phyloP scores from a whole-genome alignment of 169 alveolate genomes.

The Eimeria falciformis region DNA sequence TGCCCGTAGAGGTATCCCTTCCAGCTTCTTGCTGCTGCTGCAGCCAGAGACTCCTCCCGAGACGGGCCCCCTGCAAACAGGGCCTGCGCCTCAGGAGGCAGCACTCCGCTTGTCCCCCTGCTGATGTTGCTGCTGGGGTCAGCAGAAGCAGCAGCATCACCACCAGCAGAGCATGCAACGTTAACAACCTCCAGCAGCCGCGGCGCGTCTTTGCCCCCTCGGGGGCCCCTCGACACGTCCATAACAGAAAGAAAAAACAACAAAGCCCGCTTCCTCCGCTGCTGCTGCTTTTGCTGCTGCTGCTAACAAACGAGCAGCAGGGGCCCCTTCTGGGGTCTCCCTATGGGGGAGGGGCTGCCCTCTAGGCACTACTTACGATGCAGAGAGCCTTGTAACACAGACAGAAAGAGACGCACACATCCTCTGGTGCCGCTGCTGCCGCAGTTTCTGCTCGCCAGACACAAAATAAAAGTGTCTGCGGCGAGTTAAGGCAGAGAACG shows the following conservation, averaged over 20 bases:
- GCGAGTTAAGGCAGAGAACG: too few species aligned
- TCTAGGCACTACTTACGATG: neutral
- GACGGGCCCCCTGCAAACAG: neutral
- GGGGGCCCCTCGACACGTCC: too few species aligned
- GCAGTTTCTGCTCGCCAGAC: neutral
- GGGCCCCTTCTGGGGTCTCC: neutral
- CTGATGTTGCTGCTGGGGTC: conserved; percentile 45
- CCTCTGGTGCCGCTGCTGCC: neutral
- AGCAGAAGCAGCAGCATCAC: conserved; percentile 25
- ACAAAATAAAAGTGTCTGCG: too few species aligned
- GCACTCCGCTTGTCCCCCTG: neutral
- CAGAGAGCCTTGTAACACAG: neutral
- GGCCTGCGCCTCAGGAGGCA: neutral
- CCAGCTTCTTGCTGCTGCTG: conserved; percentile 24
- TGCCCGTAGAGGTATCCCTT: conserved; percentile 83
- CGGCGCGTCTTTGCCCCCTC: too few species aligned
- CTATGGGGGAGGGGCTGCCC: neutral
- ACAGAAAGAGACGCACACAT: neutral
- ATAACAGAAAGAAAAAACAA: too few species aligned
- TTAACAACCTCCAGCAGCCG: too few species aligned
- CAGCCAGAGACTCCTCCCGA: neutral
- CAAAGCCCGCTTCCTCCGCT: too few species aligned
- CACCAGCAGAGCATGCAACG: neutral
- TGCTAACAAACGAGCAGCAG: neutral
- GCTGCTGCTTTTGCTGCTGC: conserved; percentile 38